phyloP scores from a whole-genome alignment of 768 basidiomycete species.

The Agaricus sinodeliciosus region DNA sequence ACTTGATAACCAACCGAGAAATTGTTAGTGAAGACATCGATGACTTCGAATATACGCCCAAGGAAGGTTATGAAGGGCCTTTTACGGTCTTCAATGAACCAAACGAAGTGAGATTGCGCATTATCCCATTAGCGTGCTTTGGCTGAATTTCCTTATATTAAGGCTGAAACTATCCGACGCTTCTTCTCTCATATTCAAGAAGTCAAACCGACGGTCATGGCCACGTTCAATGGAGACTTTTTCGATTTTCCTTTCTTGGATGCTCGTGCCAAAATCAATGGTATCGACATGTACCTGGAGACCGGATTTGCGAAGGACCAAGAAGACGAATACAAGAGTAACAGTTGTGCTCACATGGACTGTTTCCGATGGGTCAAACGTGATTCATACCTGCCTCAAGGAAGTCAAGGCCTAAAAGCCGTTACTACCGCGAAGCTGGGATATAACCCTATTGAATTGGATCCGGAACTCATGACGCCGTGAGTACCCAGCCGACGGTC shows the following conservation, averaged over 20 bases:
- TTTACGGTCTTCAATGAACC: slow-evolving; percentile 94
- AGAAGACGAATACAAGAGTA: slow-evolving; percentile 93
- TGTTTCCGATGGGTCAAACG: slow-evolving; percentile 99
- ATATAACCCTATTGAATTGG: slow-evolving; percentile 94
- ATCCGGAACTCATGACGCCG: slow-evolving; percentile 99
- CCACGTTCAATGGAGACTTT: slow-evolving; percentile 98
- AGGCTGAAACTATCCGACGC: slow-evolving; percentile 75
- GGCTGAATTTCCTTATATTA: slow-evolving; percentile 3
- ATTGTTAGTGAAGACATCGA: slow-evolving; percentile 97
- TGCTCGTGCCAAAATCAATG: slow-evolving; percentile 77
- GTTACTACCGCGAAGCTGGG: slow-evolving; percentile 95
- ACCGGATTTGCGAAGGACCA: slow-evolving; percentile 87
- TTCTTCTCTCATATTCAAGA: slow-evolving; percentile 96
- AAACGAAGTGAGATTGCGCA: slow-evolving; percentile 62
- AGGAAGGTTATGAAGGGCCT: slow-evolving; percentile 94
- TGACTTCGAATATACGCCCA: slow-evolving; percentile 98
- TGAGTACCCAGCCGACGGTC: slow-evolving; percentile 33
- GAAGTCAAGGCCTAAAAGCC: slow-evolving; percentile 96
- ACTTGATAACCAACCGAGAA: slow-evolving; percentile 94
- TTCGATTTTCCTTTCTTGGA: slow-evolving; percentile 98
- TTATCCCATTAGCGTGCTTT: background rate
- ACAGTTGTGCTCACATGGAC: slow-evolving; percentile 95
- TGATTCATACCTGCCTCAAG: slow-evolving; percentile 97
- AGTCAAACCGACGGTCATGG: slow-evolving; percentile 93
- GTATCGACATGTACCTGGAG: slow-evolving; percentile 95